Evolutionary conservation across 768 basidiomycete genomes (phyloP), one percentile per base, ranked within the genome.

Genomic region (Terana coerulea): DNA sequence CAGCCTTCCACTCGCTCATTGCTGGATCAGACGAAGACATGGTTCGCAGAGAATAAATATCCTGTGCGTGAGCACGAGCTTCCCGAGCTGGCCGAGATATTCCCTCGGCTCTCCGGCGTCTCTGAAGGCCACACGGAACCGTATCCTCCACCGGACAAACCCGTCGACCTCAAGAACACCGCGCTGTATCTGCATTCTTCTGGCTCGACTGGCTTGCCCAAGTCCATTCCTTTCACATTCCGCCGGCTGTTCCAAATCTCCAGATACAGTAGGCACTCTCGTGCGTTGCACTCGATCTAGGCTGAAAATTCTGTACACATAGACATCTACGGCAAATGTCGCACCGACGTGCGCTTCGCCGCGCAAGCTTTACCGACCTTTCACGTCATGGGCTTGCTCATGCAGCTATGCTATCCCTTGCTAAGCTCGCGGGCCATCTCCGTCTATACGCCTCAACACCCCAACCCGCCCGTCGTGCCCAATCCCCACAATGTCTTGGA

Each of bases 291-390:
- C 35, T n/a, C 5, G 5, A 37, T 42, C 35, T 15, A 54, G 36
- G 1, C 17, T 40, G 25, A 29, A 21, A 28, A n/a, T 29, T 17
- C 31, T 29, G 28, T 29, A 15, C 25, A 1, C 10, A 6, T 29
- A 3, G n/a, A n/a, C 1, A 25, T 22, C 5, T 37, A 12, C 11
- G 4, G 2, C 42, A 59, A 57, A 41, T 26, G 53, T 37, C 21
- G 60, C 59, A 8, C 53, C 57, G 22, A 25, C 50, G 21, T 12
- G 58, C 21, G 52, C 52, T 8, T 50, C 43, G 36, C 26, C 55
- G 1, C 41, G 9, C 30, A 31, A 66, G 61, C 55, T 4, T 53
- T 68, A 17, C 71, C 71, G 14, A 36, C 67, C 0, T 72, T 73
- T 54, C 70, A 72, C 42, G 54, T 62, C 1, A 54, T 63, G 12